Conservation (phyloP, 306 rosid genomes). For the Boehmeria nivea region DNA sequence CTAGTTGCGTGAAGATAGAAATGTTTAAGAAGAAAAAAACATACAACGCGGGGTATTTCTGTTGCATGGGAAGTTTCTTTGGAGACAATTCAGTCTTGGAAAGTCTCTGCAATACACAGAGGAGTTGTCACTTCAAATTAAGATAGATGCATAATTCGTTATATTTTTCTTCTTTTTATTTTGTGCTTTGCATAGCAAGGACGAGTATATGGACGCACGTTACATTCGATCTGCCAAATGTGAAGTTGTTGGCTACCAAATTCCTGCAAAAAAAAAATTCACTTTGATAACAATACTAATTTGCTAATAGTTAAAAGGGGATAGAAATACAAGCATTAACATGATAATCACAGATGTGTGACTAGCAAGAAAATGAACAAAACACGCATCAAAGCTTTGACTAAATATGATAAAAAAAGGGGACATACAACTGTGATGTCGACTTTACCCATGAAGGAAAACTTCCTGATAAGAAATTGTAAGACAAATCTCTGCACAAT, state of each 20-base stretch:
- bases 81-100: conserved; percentile 25
- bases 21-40: neutral
- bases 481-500: conserved; percentile 27
- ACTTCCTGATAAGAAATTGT: conserved; percentile 17
- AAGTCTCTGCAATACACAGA: conserved; percentile 3
- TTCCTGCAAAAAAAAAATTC: conserved; percentile 20
- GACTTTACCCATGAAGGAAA: conserved; percentile 19
- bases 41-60: neutral
- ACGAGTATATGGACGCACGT: conserved; percentile 6
- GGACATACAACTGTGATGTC: conserved; percentile 12
- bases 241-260: conserved; percentile 30
- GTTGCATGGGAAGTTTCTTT: conserved; percentile 21
- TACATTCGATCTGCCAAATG: conserved; percentile 4
- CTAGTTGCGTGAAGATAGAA: too few species aligned
- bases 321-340: too few species aligned
- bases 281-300: neutral
- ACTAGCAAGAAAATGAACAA: too few species aligned
- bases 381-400: too few species aligned
- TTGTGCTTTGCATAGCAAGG: neutral
- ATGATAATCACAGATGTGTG: too few species aligned
- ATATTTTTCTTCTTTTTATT: neutral
- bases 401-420: too few species aligned
- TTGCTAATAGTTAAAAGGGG: too few species aligned
- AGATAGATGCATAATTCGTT: neutral
- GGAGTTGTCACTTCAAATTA: neutral